Evolutionary conservation across 75 land plant genomes (phyloP).

Genomic region (Sequoia sempervirens): DNA sequence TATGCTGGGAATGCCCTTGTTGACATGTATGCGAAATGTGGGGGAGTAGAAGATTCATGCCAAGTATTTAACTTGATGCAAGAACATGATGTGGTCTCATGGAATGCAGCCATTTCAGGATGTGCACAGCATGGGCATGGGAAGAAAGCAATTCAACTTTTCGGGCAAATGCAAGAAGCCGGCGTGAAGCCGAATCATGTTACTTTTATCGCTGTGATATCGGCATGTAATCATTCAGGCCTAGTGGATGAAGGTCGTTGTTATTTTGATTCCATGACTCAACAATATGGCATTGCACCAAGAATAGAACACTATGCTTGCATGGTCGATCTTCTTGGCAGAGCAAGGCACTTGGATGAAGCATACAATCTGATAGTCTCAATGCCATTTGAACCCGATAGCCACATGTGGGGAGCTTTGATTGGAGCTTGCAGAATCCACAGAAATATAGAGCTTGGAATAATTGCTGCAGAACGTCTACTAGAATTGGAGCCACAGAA

Average conservation of each 20-base stretch:
- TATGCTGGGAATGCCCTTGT: slow-evolving; percentile 18
- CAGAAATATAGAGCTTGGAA: neutral
- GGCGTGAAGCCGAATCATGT: slow-evolving; percentile 6
- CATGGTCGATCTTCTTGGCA: slow-evolving; percentile 19
- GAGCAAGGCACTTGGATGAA: slow-evolving; percentile 7
- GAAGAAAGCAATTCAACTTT: slow-evolving; percentile 3
- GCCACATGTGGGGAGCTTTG: slow-evolving; percentile 8
- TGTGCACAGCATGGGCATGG: slow-evolving; percentile 21
- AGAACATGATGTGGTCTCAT: slow-evolving; percentile 16
- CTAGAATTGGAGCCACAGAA: neutral
- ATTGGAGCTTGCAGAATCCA: slow-evolving; percentile 16
- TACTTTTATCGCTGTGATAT: slow-evolving; percentile 6
- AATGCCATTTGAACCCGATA: slow-evolving; percentile 12
- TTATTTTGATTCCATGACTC: slow-evolving; percentile 6
- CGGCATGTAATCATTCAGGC: slow-evolving; percentile 16
- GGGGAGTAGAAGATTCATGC: slow-evolving; percentile 16
- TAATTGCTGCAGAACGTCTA: neutral
- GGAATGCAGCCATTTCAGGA: slow-evolving; percentile 23
- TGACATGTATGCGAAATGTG: slow-evolving; percentile 21
- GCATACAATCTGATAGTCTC: neutral
- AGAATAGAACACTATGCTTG: slow-evolving; percentile 10
- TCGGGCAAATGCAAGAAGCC: slow-evolving; percentile 3
- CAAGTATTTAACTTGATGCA: slow-evolving; percentile 16
- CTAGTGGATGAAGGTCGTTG: slow-evolving; percentile 7
- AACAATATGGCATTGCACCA: slow-evolving; percentile 8